Evolutionary conservation across 2,329 filamentous ascomycete species (phyloP).

Genomic region (Thielaviopsis punctulata): DNA sequence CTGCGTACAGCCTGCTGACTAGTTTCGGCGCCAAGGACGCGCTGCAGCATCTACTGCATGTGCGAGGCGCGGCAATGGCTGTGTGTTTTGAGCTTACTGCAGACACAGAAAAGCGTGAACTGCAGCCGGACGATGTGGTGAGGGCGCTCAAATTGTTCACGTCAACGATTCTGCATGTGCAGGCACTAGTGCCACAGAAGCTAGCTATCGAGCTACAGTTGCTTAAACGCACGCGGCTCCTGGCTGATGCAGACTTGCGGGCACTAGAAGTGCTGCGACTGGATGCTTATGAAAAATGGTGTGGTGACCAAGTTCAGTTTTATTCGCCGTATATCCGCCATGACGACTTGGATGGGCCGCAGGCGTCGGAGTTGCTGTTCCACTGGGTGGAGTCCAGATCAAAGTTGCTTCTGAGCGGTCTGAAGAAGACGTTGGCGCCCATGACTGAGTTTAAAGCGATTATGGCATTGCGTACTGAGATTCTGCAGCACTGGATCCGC

Average conservation of each 20-base stretch:
- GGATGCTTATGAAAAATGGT: slow-evolving; percentile 64
- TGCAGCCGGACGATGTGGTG: slow-evolving; percentile 34
- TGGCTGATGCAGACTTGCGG: slow-evolving; percentile 53
- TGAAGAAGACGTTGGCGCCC: slow-evolving; percentile 39
- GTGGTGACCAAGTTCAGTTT: slow-evolving; percentile 62
- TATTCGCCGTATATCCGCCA: slow-evolving; percentile 80
- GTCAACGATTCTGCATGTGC: slow-evolving; percentile 59
- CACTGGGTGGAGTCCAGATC: slow-evolving; percentile 47
- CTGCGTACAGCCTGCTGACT: slow-evolving; percentile 66
- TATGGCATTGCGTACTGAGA: slow-evolving; percentile 48
- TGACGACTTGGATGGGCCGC: slow-evolving; percentile 49
- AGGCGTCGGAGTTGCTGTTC: slow-evolving; percentile 42
- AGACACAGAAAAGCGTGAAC: slow-evolving; percentile 21
- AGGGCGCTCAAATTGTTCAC: slow-evolving; percentile 57
- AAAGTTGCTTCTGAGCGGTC: slow-evolving; percentile 40
- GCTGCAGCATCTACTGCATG: slow-evolving; percentile 57
- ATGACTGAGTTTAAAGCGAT: slow-evolving; percentile 52
- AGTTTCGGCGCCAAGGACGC: slow-evolving; percentile 68
- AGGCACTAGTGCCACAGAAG: slow-evolving; percentile 54
- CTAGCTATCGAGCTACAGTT: slow-evolving; percentile 51
- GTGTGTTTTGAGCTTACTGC: slow-evolving; percentile 37
- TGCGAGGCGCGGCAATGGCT: slow-evolving; percentile 52
- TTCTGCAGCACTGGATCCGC: slow-evolving; percentile 60
- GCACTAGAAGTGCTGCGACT: slow-evolving; percentile 53
- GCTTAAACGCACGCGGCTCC: slow-evolving; percentile 52